Conservation (phyloP, 2,329 filamentous ascomycete species). For the Furcasterigmium sp. region DNA sequence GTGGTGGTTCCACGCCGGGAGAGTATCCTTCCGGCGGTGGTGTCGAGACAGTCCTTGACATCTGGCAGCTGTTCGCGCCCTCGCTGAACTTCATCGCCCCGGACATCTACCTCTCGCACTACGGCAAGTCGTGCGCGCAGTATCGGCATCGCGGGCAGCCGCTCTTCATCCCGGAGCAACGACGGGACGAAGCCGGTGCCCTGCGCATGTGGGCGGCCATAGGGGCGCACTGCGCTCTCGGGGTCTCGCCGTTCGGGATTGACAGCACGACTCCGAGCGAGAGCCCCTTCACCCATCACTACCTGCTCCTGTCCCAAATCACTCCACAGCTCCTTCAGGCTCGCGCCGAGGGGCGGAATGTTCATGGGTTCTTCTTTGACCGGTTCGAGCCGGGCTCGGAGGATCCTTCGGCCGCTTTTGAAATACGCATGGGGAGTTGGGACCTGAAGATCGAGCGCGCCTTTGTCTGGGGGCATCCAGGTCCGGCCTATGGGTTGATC, state of each 20-base stretch:
- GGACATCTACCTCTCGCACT: neutral
- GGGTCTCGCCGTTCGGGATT: neutral
- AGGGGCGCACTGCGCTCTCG: neutral
- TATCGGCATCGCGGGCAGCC: neutral
- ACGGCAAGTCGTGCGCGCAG: neutral
- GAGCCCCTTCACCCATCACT: slow-evolving; percentile 20
- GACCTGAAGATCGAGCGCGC: neutral
- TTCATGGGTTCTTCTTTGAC: neutral
- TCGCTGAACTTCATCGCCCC: neutral
- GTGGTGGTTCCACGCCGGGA: neutral
- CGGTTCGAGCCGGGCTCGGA: neutral
- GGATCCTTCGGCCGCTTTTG: neutral
- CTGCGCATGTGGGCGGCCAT: slow-evolving; percentile 1
- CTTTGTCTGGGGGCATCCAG: neutral
- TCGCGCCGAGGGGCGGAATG: neutral
- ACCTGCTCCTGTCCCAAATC: neutral
- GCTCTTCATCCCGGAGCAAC: neutral
- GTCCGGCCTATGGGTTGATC: neutral
- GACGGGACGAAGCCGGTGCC: neutral
- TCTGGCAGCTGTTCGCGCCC: neutral
- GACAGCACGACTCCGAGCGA: neutral
- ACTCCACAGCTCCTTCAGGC: neutral
- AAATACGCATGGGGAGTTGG: neutral
- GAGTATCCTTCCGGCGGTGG: neutral
- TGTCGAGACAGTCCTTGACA: neutral